These are phyloP conservation scores for Crithidia fasciculata DNA, from an alignment of 208 protist genomes.

Conservation along the genomic window DNA sequence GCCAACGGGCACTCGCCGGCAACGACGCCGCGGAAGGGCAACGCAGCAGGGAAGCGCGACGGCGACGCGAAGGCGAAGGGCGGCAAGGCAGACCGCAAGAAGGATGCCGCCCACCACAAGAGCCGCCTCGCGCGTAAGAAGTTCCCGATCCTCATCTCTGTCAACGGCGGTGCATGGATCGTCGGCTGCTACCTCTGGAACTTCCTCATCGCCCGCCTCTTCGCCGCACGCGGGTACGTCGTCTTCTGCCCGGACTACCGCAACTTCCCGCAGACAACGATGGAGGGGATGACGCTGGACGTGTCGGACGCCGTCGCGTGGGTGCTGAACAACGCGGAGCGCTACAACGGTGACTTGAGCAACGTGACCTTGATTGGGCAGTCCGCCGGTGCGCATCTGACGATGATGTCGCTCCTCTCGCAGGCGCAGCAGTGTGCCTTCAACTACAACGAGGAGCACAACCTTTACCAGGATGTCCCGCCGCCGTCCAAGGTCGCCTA, in stretches of 20 bases:
- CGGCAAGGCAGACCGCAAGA: background rate
- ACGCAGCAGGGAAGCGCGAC: background rate
- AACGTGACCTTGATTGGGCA: conserved; percentile 84
- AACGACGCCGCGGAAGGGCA: background rate
- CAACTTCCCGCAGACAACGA: conserved; percentile 91
- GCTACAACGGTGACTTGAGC: conserved; percentile 84
- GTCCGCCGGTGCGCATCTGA: conserved; percentile 85
- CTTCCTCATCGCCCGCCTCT: conserved; percentile 71
- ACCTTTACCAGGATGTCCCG: conserved; percentile 32
- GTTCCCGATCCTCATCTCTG: conserved; percentile 77
- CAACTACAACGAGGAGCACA: conserved; percentile 29
- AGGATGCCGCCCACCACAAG: background rate
- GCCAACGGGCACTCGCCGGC: background rate
- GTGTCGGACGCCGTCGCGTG: conserved; percentile 86
- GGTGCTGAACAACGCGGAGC: conserved; percentile 85
- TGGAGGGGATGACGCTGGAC: conserved; percentile 91
- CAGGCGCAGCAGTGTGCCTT: conserved; percentile 81
- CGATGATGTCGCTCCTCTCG: conserved; percentile 87
- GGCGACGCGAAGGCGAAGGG: background rate
- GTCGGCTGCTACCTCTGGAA: conserved; percentile 85
- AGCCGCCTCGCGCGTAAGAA: conserved; percentile 45
- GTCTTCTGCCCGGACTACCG: conserved; percentile 93
- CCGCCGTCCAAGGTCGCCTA: conserved; percentile 60
- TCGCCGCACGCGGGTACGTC: conserved; percentile 80
- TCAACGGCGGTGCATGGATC: conserved; percentile 87